Evolutionary conservation across 2,329 filamentous ascomycete species (phyloP).

Genomic region (Trichoderma simmonsii): DNA sequence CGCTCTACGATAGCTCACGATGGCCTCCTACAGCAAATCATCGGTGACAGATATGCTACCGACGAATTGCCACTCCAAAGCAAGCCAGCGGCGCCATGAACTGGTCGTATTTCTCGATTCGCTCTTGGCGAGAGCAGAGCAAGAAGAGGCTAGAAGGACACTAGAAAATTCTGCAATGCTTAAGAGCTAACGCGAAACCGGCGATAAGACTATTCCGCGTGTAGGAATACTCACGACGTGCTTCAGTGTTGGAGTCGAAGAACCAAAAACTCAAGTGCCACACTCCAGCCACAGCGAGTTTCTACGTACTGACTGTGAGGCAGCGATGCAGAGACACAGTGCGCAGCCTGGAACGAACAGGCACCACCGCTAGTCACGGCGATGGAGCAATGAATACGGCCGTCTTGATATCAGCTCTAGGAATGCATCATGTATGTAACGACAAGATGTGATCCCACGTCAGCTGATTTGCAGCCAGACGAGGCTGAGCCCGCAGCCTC

Average conservation of each 20-base stretch:
- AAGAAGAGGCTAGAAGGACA: conserved; percentile 1
- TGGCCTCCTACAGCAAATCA: not conserved
- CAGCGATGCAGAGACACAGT: not conserved
- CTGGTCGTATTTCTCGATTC: not conserved
- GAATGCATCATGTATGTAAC: not conserved
- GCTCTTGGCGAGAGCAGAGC: not conserved
- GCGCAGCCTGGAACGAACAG: not conserved
- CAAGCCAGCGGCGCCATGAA: not conserved
- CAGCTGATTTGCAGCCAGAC: conserved; percentile 16
- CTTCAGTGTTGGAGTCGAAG: not conserved
- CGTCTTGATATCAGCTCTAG: not conserved
- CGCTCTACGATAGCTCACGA: not conserved
- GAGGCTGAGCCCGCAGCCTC: conserved; percentile 15
- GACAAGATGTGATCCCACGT: conserved; percentile 3
- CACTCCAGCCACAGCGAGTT: not conserved
- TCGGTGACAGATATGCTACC: not conserved
- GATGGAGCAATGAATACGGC: not conserved
- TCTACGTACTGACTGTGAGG: not conserved
- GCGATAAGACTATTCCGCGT: not conserved
- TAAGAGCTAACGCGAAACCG: not conserved
- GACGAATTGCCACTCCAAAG: not conserved
- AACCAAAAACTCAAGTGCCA: conserved; percentile 7
- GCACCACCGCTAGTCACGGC: not conserved
- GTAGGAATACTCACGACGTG: not conserved
- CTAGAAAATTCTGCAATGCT: conserved; percentile 11